These are phyloP conservation scores for Monosporozyma siamensis DNA, from an alignment of 805 yeast species.

Conservation along the genomic window DNA sequence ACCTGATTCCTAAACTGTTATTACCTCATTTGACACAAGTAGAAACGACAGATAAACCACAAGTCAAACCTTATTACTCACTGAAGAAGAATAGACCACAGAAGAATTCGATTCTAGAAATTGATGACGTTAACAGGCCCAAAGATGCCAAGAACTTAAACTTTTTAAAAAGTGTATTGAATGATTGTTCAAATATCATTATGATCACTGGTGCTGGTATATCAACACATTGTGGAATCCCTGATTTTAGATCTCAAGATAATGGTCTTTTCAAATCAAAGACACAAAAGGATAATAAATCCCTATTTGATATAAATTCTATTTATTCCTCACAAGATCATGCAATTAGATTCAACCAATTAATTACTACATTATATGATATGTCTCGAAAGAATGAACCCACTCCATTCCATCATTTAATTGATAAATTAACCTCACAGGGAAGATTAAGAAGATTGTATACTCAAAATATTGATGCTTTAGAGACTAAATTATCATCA, in stretches of 20 bases:
- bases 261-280: constrained; percentile 58
- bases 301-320: constrained; percentile 62
- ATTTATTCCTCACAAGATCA: constrained; percentile 59
- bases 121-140: constrained; percentile 15
- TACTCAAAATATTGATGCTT: constrained; percentile 81
- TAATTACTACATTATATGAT: constrained; percentile 54
- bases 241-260: constrained; percentile 71
- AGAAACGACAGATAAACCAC: constrained; percentile 2
- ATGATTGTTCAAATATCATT: constrained; percentile 48
- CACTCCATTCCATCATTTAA: constrained; percentile 62
- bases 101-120: constrained; percentile 36
- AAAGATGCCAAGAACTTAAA: too few species aligned
- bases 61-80: neutral
- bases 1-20: constrained; percentile 15
- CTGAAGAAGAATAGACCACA: constrained; percentile 34
- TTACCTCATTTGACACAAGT: constrained; percentile 10
- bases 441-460: constrained; percentile 64
- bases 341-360: constrained; percentile 58
- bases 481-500: constrained; percentile 51
- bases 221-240: constrained; percentile 85
- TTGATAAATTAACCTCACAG: constrained; percentile 50
- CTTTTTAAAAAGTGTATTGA: constrained; percentile 43
- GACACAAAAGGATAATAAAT: constrained; percentile 43
- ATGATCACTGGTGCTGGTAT: constrained; percentile 85
- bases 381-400: constrained; percentile 52